Evolutionary conservation across 495 filamentous ascomycete genomes (phyloP).

Genomic region (Podospora didyma): DNA sequence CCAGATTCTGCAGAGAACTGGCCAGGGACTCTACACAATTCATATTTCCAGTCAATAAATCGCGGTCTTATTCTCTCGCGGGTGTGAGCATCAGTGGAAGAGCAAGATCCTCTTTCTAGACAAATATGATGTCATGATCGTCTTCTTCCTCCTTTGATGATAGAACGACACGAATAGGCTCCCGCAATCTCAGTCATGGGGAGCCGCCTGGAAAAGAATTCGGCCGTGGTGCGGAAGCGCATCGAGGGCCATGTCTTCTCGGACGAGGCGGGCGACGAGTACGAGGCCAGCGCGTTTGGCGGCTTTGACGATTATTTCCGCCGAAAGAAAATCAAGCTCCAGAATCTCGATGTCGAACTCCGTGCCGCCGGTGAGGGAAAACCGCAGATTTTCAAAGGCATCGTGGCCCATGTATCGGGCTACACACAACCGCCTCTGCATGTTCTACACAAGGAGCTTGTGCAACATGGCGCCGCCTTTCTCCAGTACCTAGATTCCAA

Average conservation of each 20-base stretch:
- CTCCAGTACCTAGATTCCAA: slow-evolving; percentile 94
- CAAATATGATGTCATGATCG: slow-evolving; percentile 15
- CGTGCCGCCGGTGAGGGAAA: slow-evolving; percentile 61
- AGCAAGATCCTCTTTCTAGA: too few species aligned
- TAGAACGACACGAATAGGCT: background rate
- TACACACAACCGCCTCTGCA: slow-evolving; percentile 90
- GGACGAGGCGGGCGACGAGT: slow-evolving; percentile 83
- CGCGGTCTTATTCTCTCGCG: too few species aligned
- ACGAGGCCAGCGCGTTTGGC: slow-evolving; percentile 79
- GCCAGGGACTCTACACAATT: too few species aligned
- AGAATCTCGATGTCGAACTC: slow-evolving; percentile 83
- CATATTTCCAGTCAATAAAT: too few species aligned
- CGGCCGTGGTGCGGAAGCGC: slow-evolving; percentile 72
- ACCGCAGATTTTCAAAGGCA: slow-evolving; percentile 80
- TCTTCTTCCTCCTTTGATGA: background rate
- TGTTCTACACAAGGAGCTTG: slow-evolving; percentile 79
- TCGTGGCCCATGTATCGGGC: slow-evolving; percentile 87
- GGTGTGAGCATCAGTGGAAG: too few species aligned
- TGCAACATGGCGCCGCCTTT: slow-evolving; percentile 87
- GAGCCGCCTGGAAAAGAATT: slow-evolving; percentile 71
- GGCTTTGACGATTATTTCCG: slow-evolving; percentile 88
- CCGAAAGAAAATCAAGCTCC: slow-evolving; percentile 91
- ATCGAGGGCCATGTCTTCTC: slow-evolving; percentile 65
- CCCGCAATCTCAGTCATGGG: slow-evolving; percentile 56
- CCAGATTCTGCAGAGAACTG: too few species aligned